Evolutionary conservation across 371 early-diverging fungal genomes (phyloP), one percentile per base, ranked within the genome.

Genomic region (Apophysomyces ossiformis): DNA sequence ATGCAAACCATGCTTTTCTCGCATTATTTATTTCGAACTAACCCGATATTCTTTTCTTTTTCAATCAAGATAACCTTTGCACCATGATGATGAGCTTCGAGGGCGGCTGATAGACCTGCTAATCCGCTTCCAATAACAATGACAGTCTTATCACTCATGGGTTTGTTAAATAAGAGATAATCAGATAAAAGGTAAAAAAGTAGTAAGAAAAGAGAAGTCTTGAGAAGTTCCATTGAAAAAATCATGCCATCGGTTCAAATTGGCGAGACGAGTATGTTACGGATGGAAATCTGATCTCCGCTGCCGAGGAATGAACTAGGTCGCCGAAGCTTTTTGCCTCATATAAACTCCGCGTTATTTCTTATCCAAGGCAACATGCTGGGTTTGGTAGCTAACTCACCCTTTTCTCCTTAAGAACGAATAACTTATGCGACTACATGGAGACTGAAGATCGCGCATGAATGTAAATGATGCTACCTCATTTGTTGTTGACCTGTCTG

Each of bases 71-170:
- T 71, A 35, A 94, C 92, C 18, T 78, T 79, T 36, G 81, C 87
- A 16, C 87, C 86, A 18, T 83, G 69, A 64, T 84, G 81, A 46
- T 89, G 82, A 26, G 92, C 89, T 64, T 91, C 90, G 61, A 90
- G 74, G n/a, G 92, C 91, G 9, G 93, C 92, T 13, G 92, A 82
- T 61, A 94, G 79, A 21, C 94, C 94, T 11, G 94, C 90, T 44
- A 94, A 78, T 62, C 94, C 94, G 37, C 94, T 89, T 11, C 94
- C 94, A 54, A 94, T 76, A 37, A 94, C 79, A 54, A 92, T 35
- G 1, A 79, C 69, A 75, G 66, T 68, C 7, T 65, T 66, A 15
- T 65, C n/a, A 38, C 37, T 59, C 64, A 70, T 70, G 6, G 16
- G 39, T 59, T 61, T 37, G 38, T 44, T 21, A 8, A 26, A 36